Base-by-base conservation (phyloP, 257 asterid species). In the Echium plantagineum region DNA sequence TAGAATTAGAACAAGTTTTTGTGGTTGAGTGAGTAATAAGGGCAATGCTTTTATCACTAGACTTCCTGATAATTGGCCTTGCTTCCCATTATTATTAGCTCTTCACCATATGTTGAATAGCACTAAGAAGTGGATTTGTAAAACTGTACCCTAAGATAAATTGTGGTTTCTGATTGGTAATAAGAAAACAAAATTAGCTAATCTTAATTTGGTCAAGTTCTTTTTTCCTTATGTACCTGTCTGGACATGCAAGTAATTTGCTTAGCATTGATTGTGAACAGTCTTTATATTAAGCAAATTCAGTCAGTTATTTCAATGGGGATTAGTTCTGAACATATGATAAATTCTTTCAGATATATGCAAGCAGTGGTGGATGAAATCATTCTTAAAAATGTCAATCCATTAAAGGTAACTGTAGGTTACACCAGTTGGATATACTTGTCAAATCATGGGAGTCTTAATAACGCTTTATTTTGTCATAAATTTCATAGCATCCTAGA, bases 351-450 rank as follows among this genome's bases (percentile, higher is more conserved):
- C 69, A 91, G 98, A 84, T 89, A 86, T 84, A 93, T 93, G 90
- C 98, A 93, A 81, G 98, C 96, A 59, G 95, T 86, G 71, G 86
- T 80, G 51, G 85, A 86, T 77, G 98, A 93, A 71, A 79, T 93
- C 60, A 68, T 93, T 68, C 75, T 81, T 65, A 83, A 75, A 66
- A 78, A 75, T 69, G 90, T 77, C 48, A 76, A 89, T 83, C 94
- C 96, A 10, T 64, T 77, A 48, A 88, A 84, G 94, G 97, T 88
- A 57, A 66, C 72, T 28, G 54, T n/a, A 56, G 71, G 63, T 62
- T 64, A 42, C 49, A 42, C 31, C 54, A 61, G 21, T 7, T 61
- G 49, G 30, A 55, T 72, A 21, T 35, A 32, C 54, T 19, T 58
- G 55, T 17, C 47, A 55, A 35, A 56, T 12, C 24, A 13, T 53